Percentiles rank a stretch among this genome's conserved stretches.
These are phyloP conservation scores for Ecytonucleospora hepatopenaei DNA, from an alignment of 371 early-diverging fungal species.

Conservation along the genomic window DNA sequence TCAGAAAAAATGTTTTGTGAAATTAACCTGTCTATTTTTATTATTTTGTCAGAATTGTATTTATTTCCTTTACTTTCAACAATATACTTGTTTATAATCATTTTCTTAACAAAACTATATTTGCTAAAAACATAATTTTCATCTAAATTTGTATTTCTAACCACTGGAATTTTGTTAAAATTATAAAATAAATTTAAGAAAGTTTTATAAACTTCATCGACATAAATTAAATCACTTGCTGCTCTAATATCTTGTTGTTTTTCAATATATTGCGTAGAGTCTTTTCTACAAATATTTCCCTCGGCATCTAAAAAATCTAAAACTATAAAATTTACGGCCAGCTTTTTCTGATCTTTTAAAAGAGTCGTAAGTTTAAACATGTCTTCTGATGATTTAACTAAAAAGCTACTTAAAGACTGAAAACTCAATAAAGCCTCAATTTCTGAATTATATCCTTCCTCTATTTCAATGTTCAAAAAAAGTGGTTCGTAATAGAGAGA, in stretches of 20 bases:
- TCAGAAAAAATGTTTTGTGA: constrained; percentile 26
- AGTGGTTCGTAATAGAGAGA: constrained; percentile 54
- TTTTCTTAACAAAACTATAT: constrained; percentile 34
- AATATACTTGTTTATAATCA: constrained; percentile 43
- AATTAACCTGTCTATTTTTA: constrained; percentile 23
- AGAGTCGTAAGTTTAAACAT: constrained; percentile 44
- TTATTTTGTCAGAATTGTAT: constrained; percentile 48
- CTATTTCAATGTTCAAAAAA: constrained; percentile 46
- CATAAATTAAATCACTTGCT: constrained; percentile 52
- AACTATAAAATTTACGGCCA: constrained; percentile 45
- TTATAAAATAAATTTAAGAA: constrained; percentile 44
- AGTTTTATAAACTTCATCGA: constrained; percentile 35
- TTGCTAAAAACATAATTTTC: constrained; percentile 43
- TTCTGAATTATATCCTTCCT: constrained; percentile 43
- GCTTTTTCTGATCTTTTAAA: constrained; percentile 52
- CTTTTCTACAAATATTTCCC: too few species aligned
- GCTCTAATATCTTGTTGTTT: too few species aligned
- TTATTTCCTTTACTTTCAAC: constrained; percentile 52
- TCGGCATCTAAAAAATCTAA: constrained; percentile 34
- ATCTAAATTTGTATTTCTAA: constrained; percentile 41
- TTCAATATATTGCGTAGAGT: too few species aligned
- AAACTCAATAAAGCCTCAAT: constrained; percentile 51
- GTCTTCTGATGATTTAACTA: constrained; percentile 47
- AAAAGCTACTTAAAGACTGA: constrained; percentile 54
- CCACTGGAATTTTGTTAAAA: constrained; percentile 51